These are phyloP conservation scores for Colletotrichum cereale DNA, from an alignment of 2,329 filamentous ascomycete species.

Conservation along the genomic window DNA sequence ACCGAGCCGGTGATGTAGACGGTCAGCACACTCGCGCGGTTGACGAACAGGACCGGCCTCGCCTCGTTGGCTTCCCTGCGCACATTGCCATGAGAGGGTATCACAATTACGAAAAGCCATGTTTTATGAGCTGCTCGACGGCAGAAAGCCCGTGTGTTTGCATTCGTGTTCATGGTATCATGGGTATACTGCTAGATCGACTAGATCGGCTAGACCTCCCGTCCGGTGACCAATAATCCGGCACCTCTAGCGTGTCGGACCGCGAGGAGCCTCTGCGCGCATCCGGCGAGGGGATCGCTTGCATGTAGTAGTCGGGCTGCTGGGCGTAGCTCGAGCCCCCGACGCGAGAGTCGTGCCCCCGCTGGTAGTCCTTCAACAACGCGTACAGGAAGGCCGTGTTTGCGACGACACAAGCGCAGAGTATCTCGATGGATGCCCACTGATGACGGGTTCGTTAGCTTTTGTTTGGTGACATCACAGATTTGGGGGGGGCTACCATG, in stretches of 20 bases:
- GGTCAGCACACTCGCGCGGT: too few relatives aligned
- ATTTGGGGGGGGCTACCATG: slow-evolving; percentile 41
- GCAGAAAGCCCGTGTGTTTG: not conserved
- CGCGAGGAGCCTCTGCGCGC: slow-evolving; percentile 4
- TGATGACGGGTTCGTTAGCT: slow-evolving; percentile 15
- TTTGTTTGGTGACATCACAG: not conserved
- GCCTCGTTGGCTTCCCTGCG: too few relatives aligned
- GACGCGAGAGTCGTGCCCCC: slow-evolving; percentile 42
- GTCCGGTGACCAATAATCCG: slow-evolving; percentile 20
- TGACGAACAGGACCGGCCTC: too few relatives aligned
- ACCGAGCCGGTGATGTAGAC: too few relatives aligned
- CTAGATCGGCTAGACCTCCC: slow-evolving; percentile 33
- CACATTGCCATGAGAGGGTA: too few relatives aligned
- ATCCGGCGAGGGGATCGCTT: slow-evolving; percentile 30
- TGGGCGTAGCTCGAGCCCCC: slow-evolving; percentile 28
- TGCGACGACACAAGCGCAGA: slow-evolving; percentile 49
- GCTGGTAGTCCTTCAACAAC: slow-evolving; percentile 45
- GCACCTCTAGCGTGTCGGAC: slow-evolving; percentile 9
- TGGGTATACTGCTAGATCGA: slow-evolving; percentile 25
- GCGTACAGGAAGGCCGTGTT: slow-evolving; percentile 50
- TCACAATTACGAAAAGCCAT: not conserved
- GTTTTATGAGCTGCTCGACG: not conserved
- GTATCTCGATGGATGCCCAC: slow-evolving; percentile 51
- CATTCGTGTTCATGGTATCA: slow-evolving; percentile 12
- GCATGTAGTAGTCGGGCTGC: slow-evolving; percentile 36